Evolutionary conservation across 2,329 filamentous ascomycete genomes (phyloP).

Genomic region (Truncatella angustata): DNA sequence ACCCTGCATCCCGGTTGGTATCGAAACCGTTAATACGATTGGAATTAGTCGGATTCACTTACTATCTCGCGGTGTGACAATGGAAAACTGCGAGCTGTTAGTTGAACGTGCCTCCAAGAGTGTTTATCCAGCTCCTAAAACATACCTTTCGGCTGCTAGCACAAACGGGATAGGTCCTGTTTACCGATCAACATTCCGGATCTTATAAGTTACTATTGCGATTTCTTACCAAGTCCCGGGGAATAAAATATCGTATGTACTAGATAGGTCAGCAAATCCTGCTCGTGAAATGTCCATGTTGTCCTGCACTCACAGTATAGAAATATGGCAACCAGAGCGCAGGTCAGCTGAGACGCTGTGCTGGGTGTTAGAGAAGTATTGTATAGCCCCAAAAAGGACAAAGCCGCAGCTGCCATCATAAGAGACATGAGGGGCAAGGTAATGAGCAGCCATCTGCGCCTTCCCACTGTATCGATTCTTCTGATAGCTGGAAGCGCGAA

Average conservation of each 20-base stretch:
- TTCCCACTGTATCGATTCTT: constrained; percentile 39
- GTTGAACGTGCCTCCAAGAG: neutral
- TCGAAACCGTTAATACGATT: neutral
- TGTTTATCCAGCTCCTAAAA: neutral
- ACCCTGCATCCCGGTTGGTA: constrained; percentile 27
- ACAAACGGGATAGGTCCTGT: constrained; percentile 48
- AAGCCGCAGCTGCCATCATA: constrained; percentile 37
- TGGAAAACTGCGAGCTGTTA: constrained; percentile 36
- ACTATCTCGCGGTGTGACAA: constrained; percentile 45
- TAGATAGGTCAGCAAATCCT: constrained; percentile 3
- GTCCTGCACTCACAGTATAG: constrained; percentile 27
- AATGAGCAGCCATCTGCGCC: constrained; percentile 40
- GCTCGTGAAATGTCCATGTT: neutral
- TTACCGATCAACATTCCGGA: neutral
- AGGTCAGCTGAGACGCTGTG: neutral
- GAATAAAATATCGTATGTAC: constrained; percentile 42
- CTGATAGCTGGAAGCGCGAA: constrained; percentile 39
- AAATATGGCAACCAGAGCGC: constrained; percentile 30
- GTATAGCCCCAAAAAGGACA: constrained; percentile 24
- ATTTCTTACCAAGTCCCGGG: constrained; percentile 28
- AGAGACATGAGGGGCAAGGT: constrained; percentile 43
- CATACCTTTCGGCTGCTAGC: constrained; percentile 42
- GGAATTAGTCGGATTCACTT: constrained; percentile 4
- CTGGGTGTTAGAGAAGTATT: neutral
- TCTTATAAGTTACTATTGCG: neutral